Base-by-base conservation (phyloP, 1,284 basidiomycete genomes). In the Rhodotorula sp. region DNA sequence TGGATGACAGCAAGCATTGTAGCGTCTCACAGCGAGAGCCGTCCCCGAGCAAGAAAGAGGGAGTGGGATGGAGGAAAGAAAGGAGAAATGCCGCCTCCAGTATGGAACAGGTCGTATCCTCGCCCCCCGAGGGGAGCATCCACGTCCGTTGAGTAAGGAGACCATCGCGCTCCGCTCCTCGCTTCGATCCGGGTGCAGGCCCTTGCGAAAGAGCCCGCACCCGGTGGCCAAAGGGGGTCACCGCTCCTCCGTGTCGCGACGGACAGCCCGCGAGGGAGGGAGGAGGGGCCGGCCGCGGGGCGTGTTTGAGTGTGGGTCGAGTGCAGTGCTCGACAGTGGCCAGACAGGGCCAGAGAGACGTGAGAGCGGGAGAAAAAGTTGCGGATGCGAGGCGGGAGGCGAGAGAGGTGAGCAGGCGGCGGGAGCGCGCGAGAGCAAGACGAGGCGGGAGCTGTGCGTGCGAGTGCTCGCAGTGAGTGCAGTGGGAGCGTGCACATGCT, bases 121-220 rank as follows among this genome's bases (percentile, higher is more conserved):
- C 60, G 53, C 66, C 53, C 56, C 17, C 57, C 25, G 14, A 13
- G n/a, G 7, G 7, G 19, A 16, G 46, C 55, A 66, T 52, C 48
- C 34, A 61, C 55, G 70, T 23, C 63, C 64, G 66, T 54, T 68
- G 66, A 68, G 70, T 61, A 57, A 27, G 60, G 59, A 44, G 62
- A 65, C 70, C 70, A 71, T 71, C 70, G 70, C 70, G 45, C 70
- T 67, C 2, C 62, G 66, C 70, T 55, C 17, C 61, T 60, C 50
- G 25, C 46, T 52, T 55, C 54, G 25, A 19, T 10, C 63, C 59
- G 46, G 53, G 41, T 44, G 54, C 25, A 27, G 48, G n/a, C 25
- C 23, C 25, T 45, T 42, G 27, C 13, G 19, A 42, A 21, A 23
- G 8, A 48, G 52, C 44, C 44, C 53, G 62, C 62, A 17, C 62